Evolutionary conservation across 192 early-diverging fungal species (phyloP).

Genomic region (Coemansia biformis): DNA sequence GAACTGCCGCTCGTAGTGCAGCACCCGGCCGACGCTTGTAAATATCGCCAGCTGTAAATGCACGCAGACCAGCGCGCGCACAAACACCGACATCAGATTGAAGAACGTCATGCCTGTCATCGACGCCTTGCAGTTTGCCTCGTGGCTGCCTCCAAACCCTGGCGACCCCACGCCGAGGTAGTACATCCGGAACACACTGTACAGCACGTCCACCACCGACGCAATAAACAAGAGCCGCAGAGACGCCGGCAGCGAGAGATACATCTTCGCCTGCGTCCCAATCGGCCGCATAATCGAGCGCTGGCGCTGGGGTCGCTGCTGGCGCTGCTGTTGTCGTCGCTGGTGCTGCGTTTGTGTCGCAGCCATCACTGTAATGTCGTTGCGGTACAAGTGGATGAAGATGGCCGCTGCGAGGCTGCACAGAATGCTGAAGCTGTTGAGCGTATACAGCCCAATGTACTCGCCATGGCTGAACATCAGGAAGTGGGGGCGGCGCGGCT

Average conservation of each 20-base stretch:
- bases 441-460: constrained; percentile 25
- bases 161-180: constrained; percentile 28
- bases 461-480: constrained; percentile 23
- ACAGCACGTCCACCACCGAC: constrained; percentile 39
- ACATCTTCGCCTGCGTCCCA: constrained; percentile 40
- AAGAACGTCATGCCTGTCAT: constrained; percentile 43
- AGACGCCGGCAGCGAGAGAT: constrained; percentile 35
- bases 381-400: constrained; percentile 45
- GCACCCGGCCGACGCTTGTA: constrained; percentile 21
- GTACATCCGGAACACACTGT: constrained; percentile 41
- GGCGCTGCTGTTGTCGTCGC: constrained; percentile 1
- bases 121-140: constrained; percentile 39
- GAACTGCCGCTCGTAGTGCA: constrained; percentile 39
- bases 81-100: constrained; percentile 41
- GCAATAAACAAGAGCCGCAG: constrained; percentile 41
- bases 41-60: constrained; percentile 42
- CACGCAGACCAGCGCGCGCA: constrained; percentile 38
- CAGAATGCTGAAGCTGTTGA: constrained; percentile 38
- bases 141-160: constrained; percentile 24
- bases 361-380: constrained; percentile 26
- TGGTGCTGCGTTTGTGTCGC: constrained; percentile 22
- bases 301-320: constrained; percentile 14
- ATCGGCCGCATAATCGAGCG: constrained; percentile 27
- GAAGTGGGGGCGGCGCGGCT: background rate
- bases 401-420: constrained; percentile 35